Evolutionary conservation across 208 protist species (phyloP).

Genomic region (Acanthamoeba lenticulata): DNA sequence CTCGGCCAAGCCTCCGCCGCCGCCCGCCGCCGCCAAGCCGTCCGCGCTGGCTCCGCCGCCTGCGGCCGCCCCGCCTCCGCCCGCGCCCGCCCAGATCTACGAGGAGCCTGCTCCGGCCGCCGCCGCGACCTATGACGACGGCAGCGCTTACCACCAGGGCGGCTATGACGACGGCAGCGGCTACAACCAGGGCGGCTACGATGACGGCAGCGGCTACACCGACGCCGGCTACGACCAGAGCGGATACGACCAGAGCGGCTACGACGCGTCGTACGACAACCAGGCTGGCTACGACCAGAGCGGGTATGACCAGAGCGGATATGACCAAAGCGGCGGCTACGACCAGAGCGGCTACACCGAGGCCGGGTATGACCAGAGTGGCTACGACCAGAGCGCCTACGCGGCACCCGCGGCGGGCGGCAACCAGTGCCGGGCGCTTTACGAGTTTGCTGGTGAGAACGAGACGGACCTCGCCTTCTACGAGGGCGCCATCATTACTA

Average conservation of each 20-base stretch:
- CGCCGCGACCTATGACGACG: too few relatives aligned
- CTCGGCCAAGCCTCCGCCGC: not conserved
- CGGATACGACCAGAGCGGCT: not conserved
- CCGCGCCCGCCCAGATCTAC: not conserved
- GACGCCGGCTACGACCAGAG: slow-evolving; percentile 56
- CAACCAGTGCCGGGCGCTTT: slow-evolving; percentile 4
- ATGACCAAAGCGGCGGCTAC: not conserved
- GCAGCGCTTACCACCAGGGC: slow-evolving; percentile 46
- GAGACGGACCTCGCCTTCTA: slow-evolving; percentile 71
- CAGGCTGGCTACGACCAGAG: slow-evolving; percentile 37
- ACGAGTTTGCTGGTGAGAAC: slow-evolving; percentile 67
- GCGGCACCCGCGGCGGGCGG: not conserved
- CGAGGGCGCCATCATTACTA: slow-evolving; percentile 71
- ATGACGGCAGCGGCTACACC: slow-evolving; percentile 1
- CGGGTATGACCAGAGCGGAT: not conserved
- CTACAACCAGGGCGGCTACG: slow-evolving; percentile 20
- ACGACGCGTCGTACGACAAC: slow-evolving; percentile 28
- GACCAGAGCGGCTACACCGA: not conserved
- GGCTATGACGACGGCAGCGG: slow-evolving; percentile 59
- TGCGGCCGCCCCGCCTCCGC: slow-evolving; percentile 62
- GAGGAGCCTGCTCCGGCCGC: not conserved
- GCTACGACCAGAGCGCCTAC: not conserved
- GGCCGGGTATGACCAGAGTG: not conserved
- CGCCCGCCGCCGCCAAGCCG: not conserved
- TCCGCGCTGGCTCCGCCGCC: not conserved